These are phyloP conservation scores for Lycium barbarum DNA, from an alignment of 257 asterid genomes.

Conservation along the genomic window DNA sequence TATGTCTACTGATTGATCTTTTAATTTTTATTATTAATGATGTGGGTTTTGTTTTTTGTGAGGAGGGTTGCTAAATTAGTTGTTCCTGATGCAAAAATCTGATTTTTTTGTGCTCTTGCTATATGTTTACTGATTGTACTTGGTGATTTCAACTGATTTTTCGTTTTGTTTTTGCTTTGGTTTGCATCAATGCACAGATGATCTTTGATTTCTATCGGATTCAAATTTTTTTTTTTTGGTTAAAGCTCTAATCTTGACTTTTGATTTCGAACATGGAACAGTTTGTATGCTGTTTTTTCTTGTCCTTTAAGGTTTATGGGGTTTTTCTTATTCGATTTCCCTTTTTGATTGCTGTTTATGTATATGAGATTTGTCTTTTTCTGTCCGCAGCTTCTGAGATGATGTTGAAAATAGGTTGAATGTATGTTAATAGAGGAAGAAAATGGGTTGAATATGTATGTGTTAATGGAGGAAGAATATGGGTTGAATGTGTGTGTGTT, in stretches of 20 bases:
- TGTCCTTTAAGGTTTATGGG: not conserved
- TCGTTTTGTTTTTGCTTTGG: not conserved
- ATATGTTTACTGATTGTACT: not conserved
- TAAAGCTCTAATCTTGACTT: constrained; percentile 6
- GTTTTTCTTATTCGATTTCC: too few species aligned
- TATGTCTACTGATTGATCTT: not conserved
- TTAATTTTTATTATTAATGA: not conserved
- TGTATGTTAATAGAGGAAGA: too few species aligned
- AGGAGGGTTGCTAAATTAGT: not conserved
- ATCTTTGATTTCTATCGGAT: not conserved
- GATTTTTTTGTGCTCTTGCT: not conserved
- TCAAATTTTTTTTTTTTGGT: not conserved
- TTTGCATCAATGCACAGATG: not conserved
- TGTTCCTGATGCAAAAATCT: not conserved
- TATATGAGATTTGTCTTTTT: not conserved
- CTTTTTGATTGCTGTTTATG: not conserved
- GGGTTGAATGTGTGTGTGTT: too few species aligned
- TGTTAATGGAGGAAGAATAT: too few species aligned
- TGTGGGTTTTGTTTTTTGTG: not conserved
- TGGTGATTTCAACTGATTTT: not conserved
- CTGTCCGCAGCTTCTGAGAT: not conserved
- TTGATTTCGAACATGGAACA: not conserved
- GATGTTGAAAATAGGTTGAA: too few species aligned
- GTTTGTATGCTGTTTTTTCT: not conserved
- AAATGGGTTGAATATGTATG: too few species aligned